These are phyloP conservation scores for Trichosanthes cucumerina DNA, from an alignment of 306 rosid species.

Conservation along the genomic window DNA sequence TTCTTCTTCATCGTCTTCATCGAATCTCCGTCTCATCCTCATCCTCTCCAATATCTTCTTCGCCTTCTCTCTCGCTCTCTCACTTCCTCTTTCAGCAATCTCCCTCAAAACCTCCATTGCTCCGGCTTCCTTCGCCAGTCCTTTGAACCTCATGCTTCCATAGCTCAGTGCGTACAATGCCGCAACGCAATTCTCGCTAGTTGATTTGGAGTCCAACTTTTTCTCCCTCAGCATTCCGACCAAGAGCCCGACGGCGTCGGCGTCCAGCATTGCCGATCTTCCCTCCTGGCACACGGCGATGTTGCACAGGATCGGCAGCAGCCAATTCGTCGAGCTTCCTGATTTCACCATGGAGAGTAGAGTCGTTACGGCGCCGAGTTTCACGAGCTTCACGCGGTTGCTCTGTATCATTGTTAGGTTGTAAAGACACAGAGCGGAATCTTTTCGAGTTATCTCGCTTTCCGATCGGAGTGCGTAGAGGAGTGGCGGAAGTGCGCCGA, in stretches of 20 bases:
- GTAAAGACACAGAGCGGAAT: constrained; percentile 76
- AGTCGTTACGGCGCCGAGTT: constrained; percentile 45
- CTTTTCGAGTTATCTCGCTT: constrained; percentile 61
- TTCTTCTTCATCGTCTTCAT: neutral
- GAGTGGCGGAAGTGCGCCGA: constrained; percentile 72
- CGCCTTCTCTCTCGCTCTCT: constrained; percentile 74
- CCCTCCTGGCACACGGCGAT: constrained; percentile 64
- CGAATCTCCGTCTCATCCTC: constrained; percentile 17
- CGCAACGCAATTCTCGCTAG: constrained; percentile 79
- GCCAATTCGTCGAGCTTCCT: constrained; percentile 34
- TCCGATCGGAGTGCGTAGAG: constrained; percentile 70
- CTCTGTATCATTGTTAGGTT: constrained; percentile 61
- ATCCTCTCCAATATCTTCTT: constrained; percentile 51
- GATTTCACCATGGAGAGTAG: constrained; percentile 40
- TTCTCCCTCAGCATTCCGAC: constrained; percentile 43
- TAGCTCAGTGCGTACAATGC: constrained; percentile 73
- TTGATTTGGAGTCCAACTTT: constrained; percentile 48
- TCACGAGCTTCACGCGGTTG: constrained; percentile 70
- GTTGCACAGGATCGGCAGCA: constrained; percentile 59
- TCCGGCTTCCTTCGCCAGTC: constrained; percentile 68
- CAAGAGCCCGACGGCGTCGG: constrained; percentile 54
- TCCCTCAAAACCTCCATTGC: constrained; percentile 62
- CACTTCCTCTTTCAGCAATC: constrained; percentile 62
- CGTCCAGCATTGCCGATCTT: constrained; percentile 66
- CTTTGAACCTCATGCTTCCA: constrained; percentile 71